Evolutionary conservation across 2,329 filamentous ascomycete species (phyloP), one percentile per base, ranked within the genome.

Genomic region (Camillea tinctor): DNA sequence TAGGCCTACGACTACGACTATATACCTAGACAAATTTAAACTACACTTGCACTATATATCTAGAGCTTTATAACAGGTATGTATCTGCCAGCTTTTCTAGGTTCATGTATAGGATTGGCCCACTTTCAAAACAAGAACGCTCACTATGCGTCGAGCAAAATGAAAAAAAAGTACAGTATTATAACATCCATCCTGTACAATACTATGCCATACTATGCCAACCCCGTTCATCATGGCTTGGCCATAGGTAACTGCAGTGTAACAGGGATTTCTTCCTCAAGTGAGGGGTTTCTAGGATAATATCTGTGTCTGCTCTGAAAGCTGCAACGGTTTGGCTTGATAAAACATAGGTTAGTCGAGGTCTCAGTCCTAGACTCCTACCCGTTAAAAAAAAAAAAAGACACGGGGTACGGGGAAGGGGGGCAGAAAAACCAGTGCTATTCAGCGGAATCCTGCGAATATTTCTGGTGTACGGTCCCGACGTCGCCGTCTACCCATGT

Each of bases 241-340:
- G 36, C 11, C 36, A 44, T 44, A 44, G 36, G 36, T 44, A 44
- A 44, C 36, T 66, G 67, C 62, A 65, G 59, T 58, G 55, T 60
- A 60, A 62, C 65, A 56, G 61, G 67, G 67, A 64, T 66, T n/a
- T 61, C 59, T 59, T 66, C 66, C 64, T 62, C 60, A 23, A 64
- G 66, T 69, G 68, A 63, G 58, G 60, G 60, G 56, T 57, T 52
- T 54, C 54, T 51, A 54, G 56, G 50, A 54, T 56, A 48, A 59
- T 48, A 58, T 62, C n/a, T n/a, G n/a, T n/a, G 58, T 60, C 60
- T 58, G 52, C 26, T 21, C 55, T 22, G 50, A 64, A 19, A 52
- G 52, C 56, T 57, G 53, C 60, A 54, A 60, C 58, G 60, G 8
- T 44, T 44, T 15, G 36, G 11, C 36, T n/a, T 44, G 36, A 44